Evolutionary conservation across 495 filamentous ascomycete species (phyloP).

Genomic region (Collariella sp.): DNA sequence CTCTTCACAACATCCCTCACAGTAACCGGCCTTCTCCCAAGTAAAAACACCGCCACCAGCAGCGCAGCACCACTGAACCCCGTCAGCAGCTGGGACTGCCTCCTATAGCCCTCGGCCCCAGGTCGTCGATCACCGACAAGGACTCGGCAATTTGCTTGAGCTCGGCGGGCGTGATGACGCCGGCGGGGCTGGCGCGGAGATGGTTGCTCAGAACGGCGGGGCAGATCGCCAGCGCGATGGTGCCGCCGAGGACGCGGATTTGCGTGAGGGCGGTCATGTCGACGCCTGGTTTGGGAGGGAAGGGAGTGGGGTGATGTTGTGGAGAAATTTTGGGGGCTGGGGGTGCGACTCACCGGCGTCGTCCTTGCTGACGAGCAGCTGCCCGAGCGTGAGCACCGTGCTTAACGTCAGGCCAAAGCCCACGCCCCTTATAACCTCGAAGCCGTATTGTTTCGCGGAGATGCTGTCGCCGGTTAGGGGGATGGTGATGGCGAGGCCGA

Average conservation of each 20-base stretch:
- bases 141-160: no score
- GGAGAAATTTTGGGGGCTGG: background rate
- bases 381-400: slow-evolving; percentile 32
- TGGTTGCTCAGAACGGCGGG: slow-evolving; percentile 13
- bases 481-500: slow-evolving; percentile 38
- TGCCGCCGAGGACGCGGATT: slow-evolving; percentile 43
- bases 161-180: no score
- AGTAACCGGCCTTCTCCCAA: no score
- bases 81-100: no score
- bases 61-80: no score
- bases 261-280: slow-evolving; percentile 39
- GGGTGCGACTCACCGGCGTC: slow-evolving; percentile 42
- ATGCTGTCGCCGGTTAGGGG: slow-evolving; percentile 22
- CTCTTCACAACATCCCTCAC: no score
- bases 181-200: no score
- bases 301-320: no score
- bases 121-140: no score
- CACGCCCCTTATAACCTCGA: slow-evolving; percentile 39
- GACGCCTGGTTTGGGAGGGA: slow-evolving; percentile 4
- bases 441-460: slow-evolving; percentile 32
- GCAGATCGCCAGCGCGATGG: slow-evolving; percentile 32
- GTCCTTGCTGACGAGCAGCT: slow-evolving; percentile 33
- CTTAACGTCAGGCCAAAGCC: slow-evolving; percentile 37
- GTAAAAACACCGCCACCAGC: no score
- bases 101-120: no score